Percentiles rank a stretch among this genome's conserved stretches.
phyloP scores from a whole-genome alignment of 2,329 filamentous ascomycete species.

The Sphaerostilbella broomeana region DNA sequence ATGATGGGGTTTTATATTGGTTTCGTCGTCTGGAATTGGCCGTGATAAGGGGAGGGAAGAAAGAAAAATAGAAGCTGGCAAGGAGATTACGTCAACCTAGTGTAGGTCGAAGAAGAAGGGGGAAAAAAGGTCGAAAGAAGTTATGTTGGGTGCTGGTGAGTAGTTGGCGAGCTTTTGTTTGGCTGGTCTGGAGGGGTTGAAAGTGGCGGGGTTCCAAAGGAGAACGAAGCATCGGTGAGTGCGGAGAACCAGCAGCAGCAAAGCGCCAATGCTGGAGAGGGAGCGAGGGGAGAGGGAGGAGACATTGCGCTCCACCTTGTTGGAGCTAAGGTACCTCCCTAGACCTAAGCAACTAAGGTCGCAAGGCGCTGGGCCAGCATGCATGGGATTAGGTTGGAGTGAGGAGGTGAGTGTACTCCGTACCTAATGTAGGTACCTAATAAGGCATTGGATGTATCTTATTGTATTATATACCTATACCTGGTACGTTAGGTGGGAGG shows the following conservation, averaged over 20 bases:
- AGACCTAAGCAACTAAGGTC: no score
- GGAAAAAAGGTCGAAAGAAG: not conserved
- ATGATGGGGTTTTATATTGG: conserved; percentile 44
- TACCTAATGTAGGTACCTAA: no score
- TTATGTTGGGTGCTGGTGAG: conserved; percentile 2
- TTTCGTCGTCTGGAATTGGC: no score
- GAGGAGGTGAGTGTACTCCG: no score
- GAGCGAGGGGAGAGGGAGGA: not conserved
- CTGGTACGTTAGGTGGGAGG: no score
- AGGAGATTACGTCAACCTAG: not conserved
- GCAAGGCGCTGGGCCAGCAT: no score
- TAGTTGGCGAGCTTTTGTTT: conserved; percentile 9
- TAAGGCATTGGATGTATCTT: no score
- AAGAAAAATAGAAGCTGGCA: not conserved
- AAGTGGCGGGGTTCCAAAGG: conserved; percentile 24
- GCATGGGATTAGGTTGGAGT: no score
- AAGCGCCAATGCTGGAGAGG: not conserved
- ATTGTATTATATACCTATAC: no score
- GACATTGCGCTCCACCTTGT: no score
- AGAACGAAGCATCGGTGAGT: conserved; percentile 20
- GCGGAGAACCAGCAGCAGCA: conserved; percentile 17
- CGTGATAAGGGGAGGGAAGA: conserved; percentile 8
- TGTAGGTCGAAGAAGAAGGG: not conserved
- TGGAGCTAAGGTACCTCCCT: no score
- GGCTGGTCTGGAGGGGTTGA: conserved; percentile 19